A percentile compares a stretch with the other conserved stretches of the same genome.
Conservation (phyloP, 192 early-diverging fungal species). For the Lunasporangiospora selenospora region DNA sequence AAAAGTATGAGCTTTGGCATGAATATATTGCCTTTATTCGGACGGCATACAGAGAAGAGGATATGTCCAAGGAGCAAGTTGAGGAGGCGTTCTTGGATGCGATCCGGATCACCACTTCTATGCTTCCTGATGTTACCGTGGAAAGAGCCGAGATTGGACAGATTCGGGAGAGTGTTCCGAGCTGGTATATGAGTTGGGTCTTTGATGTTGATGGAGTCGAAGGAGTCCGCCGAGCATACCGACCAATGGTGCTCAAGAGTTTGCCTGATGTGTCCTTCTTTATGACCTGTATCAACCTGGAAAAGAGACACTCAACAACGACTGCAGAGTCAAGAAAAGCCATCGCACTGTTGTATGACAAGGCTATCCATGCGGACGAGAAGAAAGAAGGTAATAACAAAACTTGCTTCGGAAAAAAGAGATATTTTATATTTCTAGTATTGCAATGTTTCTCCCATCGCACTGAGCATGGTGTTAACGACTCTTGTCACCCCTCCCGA, state of each 20-base stretch:
- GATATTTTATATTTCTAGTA: no score
- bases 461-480: no score
- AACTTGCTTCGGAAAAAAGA: no score
- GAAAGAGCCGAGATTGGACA: conserved; percentile 51
- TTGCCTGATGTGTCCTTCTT: conserved; percentile 69
- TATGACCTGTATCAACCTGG: conserved; percentile 65
- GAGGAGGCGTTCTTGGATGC: conserved; percentile 56
- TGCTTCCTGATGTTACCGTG: conserved; percentile 57
- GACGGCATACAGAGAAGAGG: conserved; percentile 47
- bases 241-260: conserved; percentile 55
- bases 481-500: background rate
- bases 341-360: conserved; percentile 49
- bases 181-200: conserved; percentile 67
- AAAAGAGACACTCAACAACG: conserved; percentile 37
- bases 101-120: conserved; percentile 50
- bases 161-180: conserved; percentile 60
- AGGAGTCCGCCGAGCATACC: conserved; percentile 56
- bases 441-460: no score
- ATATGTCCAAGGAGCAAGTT: conserved; percentile 30
- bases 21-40: conserved; percentile 53
- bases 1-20: conserved; percentile 56
- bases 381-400: conserved; percentile 62
- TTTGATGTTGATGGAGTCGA: conserved; percentile 49
- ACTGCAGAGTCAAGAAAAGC: conserved; percentile 21
- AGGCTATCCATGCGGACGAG: conserved; percentile 47